phyloP scores from a whole-genome alignment of 768 basidiomycete species.

The Serendipita sp. region DNA sequence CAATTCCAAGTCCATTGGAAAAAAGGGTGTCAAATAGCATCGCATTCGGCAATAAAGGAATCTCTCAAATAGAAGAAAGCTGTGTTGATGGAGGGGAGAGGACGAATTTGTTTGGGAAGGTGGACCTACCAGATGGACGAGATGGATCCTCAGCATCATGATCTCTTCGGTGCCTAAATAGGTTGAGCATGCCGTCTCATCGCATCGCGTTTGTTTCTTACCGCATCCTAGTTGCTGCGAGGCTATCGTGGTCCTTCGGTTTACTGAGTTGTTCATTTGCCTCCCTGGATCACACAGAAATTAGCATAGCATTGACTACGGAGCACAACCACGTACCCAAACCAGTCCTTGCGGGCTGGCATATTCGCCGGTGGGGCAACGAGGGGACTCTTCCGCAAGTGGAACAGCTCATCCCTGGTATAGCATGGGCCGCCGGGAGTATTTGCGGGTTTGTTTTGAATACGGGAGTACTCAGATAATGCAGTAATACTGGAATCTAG shows the following conservation, averaged over 20 bases:
- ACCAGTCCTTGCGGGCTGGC: constrained; percentile 77
- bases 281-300: constrained; percentile 17
- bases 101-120: not conserved
- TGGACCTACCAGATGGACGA: not conserved
- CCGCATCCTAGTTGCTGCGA: not conserved
- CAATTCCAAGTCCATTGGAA: too few species aligned
- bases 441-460: not conserved
- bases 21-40: too few species aligned
- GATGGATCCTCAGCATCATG: not conserved
- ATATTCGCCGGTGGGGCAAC: constrained; percentile 55
- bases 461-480: not conserved
- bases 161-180: not conserved
- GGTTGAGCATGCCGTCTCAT: not conserved
- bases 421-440: constrained; percentile 22
- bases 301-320: not conserved
- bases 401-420: constrained; percentile 49
- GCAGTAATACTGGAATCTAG: not conserved
- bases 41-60: not conserved
- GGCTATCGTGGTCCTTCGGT: not conserved
- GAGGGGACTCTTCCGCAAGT: constrained; percentile 56
- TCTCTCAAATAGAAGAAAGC: not conserved
- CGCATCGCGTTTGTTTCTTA: not conserved
- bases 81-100: not conserved
- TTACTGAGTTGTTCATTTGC: constrained; percentile 37
- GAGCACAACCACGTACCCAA: constrained; percentile 46